These are phyloP conservation scores for Dipodascopsis uninucleata DNA, from an alignment of 805 yeast genomes.

Conservation along the genomic window DNA sequence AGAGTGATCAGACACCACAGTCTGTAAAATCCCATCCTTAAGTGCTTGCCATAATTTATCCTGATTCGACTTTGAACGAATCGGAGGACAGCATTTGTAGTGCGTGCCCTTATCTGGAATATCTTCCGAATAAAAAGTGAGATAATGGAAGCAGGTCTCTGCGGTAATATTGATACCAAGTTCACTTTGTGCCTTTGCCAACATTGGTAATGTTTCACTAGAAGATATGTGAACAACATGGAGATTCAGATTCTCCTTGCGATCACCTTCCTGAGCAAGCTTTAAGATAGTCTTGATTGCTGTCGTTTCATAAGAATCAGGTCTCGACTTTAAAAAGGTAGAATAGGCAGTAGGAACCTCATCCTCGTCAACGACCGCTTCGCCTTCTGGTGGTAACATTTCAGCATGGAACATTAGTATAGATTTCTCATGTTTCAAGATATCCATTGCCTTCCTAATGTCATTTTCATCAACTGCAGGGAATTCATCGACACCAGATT, in stretches of 20 bases:
- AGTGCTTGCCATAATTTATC: conserved; percentile 75
- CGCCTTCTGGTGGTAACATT: conserved; percentile 53
- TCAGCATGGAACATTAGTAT: conserved; percentile 92
- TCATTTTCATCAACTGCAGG: conserved; percentile 71
- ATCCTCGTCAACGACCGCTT: conserved; percentile 19
- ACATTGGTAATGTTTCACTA: conserved; percentile 71
- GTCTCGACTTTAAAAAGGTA: conserved; percentile 77
- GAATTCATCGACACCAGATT: conserved; percentile 94
- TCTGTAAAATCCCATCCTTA: conserved; percentile 57
- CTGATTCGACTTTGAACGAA: conserved; percentile 70
- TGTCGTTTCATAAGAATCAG: conserved; percentile 80
- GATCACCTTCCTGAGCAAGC: conserved; percentile 48
- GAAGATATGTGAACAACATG: conserved; percentile 92
- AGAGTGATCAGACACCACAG: conserved; percentile 93
- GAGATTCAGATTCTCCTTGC: conserved; percentile 39
- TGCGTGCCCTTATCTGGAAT: conserved; percentile 77
- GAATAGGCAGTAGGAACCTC: conserved; percentile 45
- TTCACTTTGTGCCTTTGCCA: conserved; percentile 56
- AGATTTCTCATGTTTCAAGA: conserved; percentile 60
- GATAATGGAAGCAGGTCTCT: conserved; percentile 92
- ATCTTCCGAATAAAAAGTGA: conserved; percentile 70
- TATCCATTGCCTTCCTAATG: conserved; percentile 62
- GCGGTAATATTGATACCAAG: conserved; percentile 52
- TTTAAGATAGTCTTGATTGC: conserved; percentile 72
- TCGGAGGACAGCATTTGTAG: conserved; percentile 94